phyloP scores from a whole-genome alignment of 2,329 filamentous ascomycete species.

The Acephala macrosclerotiorum region DNA sequence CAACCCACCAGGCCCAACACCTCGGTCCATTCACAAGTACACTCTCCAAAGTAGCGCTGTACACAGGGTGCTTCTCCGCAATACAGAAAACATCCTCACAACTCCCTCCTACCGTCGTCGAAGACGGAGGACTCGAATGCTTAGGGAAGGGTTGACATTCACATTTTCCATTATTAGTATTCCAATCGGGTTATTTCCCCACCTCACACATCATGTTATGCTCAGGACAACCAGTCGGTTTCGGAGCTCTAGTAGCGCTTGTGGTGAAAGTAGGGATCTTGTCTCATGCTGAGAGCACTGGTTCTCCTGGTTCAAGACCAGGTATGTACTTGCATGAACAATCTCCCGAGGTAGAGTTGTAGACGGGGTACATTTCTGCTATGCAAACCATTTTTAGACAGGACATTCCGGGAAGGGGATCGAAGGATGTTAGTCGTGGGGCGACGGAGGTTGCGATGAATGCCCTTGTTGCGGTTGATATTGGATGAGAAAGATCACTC shows the following conservation, averaged over 20 bases:
- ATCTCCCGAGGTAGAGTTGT: constrained; percentile 14
- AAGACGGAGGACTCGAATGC: constrained; percentile 1
- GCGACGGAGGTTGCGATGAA: constrained; percentile 2
- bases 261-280: not conserved
- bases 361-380: constrained; percentile 18
- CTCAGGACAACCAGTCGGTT: not conserved
- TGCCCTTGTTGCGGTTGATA: not conserved
- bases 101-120: not conserved
- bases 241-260: not conserved
- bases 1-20: constrained; percentile 21
- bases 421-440: not conserved
- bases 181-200: not conserved
- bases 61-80: constrained; percentile 25
- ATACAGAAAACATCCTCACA: constrained; percentile 31
- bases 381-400: constrained; percentile 21
- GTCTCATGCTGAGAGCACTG: not conserved
- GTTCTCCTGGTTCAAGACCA: constrained; percentile 18
- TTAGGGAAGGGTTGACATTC: not conserved
- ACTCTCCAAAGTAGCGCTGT: constrained; percentile 13
- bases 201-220: not conserved
- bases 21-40: constrained; percentile 32
- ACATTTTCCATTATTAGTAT: not conserved
- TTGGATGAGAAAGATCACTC: too few relatives aligned
- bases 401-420: not conserved
- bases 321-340: constrained; percentile 19